A percentile compares a stretch with the other conserved stretches of the same genome.
Evolutionary conservation across 2,329 filamentous ascomycete genomes (phyloP).

Genomic region (Ophiostoma triangulosporum): DNA sequence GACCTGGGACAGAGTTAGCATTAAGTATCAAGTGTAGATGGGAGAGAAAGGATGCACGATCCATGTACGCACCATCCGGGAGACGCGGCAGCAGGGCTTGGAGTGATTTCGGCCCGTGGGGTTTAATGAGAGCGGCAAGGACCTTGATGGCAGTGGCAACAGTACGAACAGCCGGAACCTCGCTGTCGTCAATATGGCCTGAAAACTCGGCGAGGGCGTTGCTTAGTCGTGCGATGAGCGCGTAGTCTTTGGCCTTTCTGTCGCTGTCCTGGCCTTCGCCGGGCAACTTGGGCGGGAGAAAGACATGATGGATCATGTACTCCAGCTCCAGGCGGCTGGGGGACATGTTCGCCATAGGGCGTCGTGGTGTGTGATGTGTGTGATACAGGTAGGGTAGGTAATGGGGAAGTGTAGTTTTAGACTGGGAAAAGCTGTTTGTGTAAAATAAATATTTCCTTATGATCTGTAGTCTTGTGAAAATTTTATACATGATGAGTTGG

Average conservation of each 20-base stretch:
- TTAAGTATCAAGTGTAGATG: too few species aligned
- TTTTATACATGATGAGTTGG: too few species aligned
- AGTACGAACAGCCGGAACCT: background rate
- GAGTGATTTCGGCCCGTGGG: background rate
- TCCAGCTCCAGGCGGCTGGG: background rate
- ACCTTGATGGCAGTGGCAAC: background rate
- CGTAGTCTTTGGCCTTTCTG: background rate
- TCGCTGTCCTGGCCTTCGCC: background rate
- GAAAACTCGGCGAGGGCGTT: background rate
- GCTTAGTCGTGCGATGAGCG: background rate
- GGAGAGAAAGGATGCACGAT: too few species aligned
- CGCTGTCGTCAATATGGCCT: background rate
- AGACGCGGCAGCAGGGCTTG: background rate
- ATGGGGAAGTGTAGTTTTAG: too few species aligned
- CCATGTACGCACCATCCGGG: background rate
- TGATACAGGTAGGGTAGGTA: too few species aligned
- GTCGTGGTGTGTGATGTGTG: too few species aligned
- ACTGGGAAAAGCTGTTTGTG: too few species aligned
- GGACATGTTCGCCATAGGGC: too few species aligned
- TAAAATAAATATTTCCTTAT: too few species aligned
- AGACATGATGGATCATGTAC: constrained; percentile 3
- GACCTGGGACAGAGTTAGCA: constrained; percentile 6
- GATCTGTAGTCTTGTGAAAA: too few species aligned
- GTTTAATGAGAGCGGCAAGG: background rate
- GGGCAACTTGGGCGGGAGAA: background rate